A percentile compares a stretch with the other conserved stretches of the same genome.
Evolutionary conservation across 1,139 yeast species (phyloP).

Genomic region (Nakaseomyces glabratus): DNA sequence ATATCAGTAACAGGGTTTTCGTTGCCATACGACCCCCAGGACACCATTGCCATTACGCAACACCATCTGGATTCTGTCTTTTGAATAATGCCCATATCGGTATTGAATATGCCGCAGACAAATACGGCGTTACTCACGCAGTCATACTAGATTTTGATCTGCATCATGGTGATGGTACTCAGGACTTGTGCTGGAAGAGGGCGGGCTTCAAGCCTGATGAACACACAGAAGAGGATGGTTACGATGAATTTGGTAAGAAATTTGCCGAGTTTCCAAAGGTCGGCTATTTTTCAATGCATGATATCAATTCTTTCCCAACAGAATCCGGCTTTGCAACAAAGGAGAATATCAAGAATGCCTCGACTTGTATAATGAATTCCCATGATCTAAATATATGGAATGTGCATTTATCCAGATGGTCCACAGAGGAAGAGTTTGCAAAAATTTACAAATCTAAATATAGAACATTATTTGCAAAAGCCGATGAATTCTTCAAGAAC

Average conservation of each 20-base stretch:
- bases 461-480: slow-evolving; percentile 54
- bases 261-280: slow-evolving; percentile 52
- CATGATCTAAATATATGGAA: slow-evolving; percentile 82
- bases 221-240: slow-evolving; percentile 31
- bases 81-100: slow-evolving; percentile 78
- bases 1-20: slow-evolving; percentile 50
- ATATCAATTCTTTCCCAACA: slow-evolving; percentile 79
- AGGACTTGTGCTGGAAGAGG: slow-evolving; percentile 77
- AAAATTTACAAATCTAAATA: slow-evolving; percentile 55
- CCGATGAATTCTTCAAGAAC: slow-evolving; percentile 53
- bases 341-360: slow-evolving; percentile 65
- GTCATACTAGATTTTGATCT: slow-evolving; percentile 76
- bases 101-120: slow-evolving; percentile 64
- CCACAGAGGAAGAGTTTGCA: slow-evolving; percentile 53
- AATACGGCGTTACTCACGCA: slow-evolving; percentile 65
- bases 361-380: slow-evolving; percentile 64
- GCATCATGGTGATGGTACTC: slow-evolving; percentile 92
- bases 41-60: slow-evolving; percentile 78
- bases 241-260: slow-evolving; percentile 48
- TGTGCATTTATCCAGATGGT: slow-evolving; percentile 65
- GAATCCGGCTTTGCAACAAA: slow-evolving; percentile 71
- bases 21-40: slow-evolving; percentile 79
- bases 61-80: slow-evolving; percentile 82
- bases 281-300: slow-evolving; percentile 80
- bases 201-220: slow-evolving; percentile 39